Base-by-base conservation (phyloP, 164 flowering plant species). In the Magnolia kwangsiensis region DNA sequence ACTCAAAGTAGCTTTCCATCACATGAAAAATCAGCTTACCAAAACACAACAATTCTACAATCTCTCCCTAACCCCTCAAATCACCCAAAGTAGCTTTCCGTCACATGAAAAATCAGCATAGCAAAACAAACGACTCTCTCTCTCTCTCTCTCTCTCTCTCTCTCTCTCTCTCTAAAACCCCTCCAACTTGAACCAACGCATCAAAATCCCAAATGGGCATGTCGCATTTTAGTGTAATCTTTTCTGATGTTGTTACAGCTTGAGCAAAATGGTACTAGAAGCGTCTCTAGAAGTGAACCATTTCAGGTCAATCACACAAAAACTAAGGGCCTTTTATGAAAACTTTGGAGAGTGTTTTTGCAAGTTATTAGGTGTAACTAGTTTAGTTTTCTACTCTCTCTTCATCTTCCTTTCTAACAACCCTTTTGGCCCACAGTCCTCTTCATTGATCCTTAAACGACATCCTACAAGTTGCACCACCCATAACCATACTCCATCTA, bases 311-410 rank as follows among this genome's bases (percentile, higher is more conserved):
- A 8, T 67, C 1, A 71, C 19, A 24, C 67, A 75, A 76, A 72
- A 61, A 10, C 7, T 50, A 20, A 67, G 5, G 14, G 21, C 69
- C 49, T 73, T 58, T 1, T 66, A 4, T 49, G 70, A 58, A 27
- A 63, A 72, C 10, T 11, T 71, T 51, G 71, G 74, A 14, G 70
- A 67, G 11, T 31, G 63, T 20, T 21, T 51, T 21, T 81, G 76
- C 71, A 82, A 72, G 70, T 70, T 75, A 67, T 45, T 82, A 31
- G 73, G 67, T 13, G 50, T 75, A 72, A 73, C 78, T 63, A 76
- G 80, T 63, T 65, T 79, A 37, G 24, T 75, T 19, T 50, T 77
- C 10, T 79, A 77, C 67, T 18, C 72, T 7, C 50, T 64, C 72
- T 72, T 63, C 74, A 45, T 82, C 51, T 63, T 77, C 27, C 78